Base-by-base conservation (phyloP, 78 protist species). In the Anaeramoeba flamelloides region DNA sequence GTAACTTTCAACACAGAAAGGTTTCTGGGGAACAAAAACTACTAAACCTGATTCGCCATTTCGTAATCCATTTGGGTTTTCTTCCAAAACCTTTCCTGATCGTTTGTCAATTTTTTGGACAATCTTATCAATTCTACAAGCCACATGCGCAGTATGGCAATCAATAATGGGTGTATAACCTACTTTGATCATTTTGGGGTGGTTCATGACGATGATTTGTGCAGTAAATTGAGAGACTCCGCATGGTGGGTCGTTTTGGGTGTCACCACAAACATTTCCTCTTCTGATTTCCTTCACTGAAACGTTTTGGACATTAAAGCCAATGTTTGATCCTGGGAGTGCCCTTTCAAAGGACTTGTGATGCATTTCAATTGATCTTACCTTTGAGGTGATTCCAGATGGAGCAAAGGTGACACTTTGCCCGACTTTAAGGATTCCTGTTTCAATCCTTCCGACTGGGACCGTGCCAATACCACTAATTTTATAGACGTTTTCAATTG, bases 391-490 rank as follows among this genome's bases (percentile, higher is more conserved):
- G 1, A 26, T 81, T 85, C 65, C 77, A 82, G 40, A 87, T 17
- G 31, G 26, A 8, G 41, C 22, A 80, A 77, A 30, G 80, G 8
- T 30, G 8, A 4, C 82, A 12, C 74, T 34, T 64, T 3, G 12
- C 32, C 39, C 1, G 76, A 39, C 40, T 80, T 86, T 88, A 86
- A 90, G 37, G 12, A 82, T 32, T 36, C 98, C 96, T 33, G 86
- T 88, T 75, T 96, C 97, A 76, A 94, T 79, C 33, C 90, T 83
- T 40, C 97, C 97, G 12, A 97, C 94, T 40, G 86, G 92, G 41
- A 96, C 99, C 2, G 95, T 93, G 40, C 97, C 97, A 36, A 94
- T 89, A 31, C 98, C 97, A 41, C 93, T 81, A 77, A 93, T 91
- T 0, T 91, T 84, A 90, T 84, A 91, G 41, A 85, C 89, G 37